Conservation (phyloP, 2,329 filamentous ascomycete species). For the Sarocladiaceae sp. region DNA sequence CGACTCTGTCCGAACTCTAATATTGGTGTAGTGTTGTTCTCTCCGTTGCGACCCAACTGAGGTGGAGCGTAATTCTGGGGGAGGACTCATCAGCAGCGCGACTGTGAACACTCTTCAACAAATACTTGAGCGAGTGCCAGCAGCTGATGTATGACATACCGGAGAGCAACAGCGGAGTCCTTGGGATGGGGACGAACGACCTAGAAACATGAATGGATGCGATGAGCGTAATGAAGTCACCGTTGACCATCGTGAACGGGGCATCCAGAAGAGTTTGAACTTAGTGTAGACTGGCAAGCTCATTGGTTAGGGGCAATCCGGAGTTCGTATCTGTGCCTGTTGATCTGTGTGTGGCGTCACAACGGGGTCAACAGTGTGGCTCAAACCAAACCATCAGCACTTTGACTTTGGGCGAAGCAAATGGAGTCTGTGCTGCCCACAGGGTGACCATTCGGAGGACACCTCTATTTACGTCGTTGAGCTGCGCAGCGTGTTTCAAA, state of each 20-base stretch:
- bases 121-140: no score
- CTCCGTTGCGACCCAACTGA: no score
- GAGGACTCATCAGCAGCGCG: no score
- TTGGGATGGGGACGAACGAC: background rate
- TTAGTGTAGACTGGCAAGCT: background rate
- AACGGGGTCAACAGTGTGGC: background rate
- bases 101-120: no score
- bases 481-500: constrained; percentile 1
- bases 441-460: background rate
- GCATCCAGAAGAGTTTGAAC: background rate
- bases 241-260: background rate
- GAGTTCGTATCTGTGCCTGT: constrained; percentile 7
- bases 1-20: no score
- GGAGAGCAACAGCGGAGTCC: no score
- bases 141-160: no score
- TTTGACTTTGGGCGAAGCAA: background rate
- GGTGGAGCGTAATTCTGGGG: no score
- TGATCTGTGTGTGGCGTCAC: constrained; percentile 3
- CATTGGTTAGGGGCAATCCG: background rate
- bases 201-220: background rate
- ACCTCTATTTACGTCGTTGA: no score
- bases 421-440: background rate
- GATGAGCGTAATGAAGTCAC: background rate
- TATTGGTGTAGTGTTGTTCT: no score
- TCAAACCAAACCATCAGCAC: background rate